Conservation (phyloP, 768 basidiomycete species). For the Tephrocybe rancida region DNA sequence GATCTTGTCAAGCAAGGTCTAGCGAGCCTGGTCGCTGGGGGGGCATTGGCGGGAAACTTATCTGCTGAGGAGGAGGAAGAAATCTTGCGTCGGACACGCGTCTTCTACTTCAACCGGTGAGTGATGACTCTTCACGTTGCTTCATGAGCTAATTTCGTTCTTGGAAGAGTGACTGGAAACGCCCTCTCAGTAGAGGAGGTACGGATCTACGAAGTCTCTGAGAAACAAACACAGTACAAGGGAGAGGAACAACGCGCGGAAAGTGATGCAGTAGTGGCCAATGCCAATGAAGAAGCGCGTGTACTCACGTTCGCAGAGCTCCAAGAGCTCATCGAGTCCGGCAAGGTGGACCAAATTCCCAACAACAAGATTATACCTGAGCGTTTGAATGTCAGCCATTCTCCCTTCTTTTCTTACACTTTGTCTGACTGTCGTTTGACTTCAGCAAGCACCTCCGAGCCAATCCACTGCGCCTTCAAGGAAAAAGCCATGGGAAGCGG, state of each 20-base stretch:
- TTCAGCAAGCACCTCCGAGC: slow-evolving; percentile 58
- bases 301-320: slow-evolving; percentile 68
- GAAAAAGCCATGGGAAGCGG: slow-evolving; percentile 73
- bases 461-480: slow-evolving; percentile 49
- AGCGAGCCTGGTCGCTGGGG: slow-evolving; percentile 51
- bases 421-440: neutral
- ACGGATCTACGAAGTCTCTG: slow-evolving; percentile 33
- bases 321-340: slow-evolving; percentile 70
- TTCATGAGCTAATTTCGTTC: neutral
- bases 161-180: slow-evolving; percentile 43
- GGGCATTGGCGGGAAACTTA: slow-evolving; percentile 33
- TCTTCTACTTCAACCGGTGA: slow-evolving; percentile 77
- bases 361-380: slow-evolving; percentile 76
- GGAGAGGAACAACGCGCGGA: neutral
- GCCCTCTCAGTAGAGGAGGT: slow-evolving; percentile 45
- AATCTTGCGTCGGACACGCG: slow-evolving; percentile 51
- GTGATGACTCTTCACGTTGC: neutral
- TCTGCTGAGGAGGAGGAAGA: slow-evolving; percentile 45
- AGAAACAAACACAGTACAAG: neutral
- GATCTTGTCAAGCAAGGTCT: slow-evolving; percentile 61
- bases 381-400: slow-evolving; percentile 57
- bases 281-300: slow-evolving; percentile 33
- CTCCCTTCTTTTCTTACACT: slow-evolving; percentile 1
- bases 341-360: slow-evolving; percentile 72
- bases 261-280: neutral